A percentile compares a stretch with the other conserved stretches of the same genome.
Conservation (phyloP, 169 alveolate genomes). For the Eimeria maxima region DNA sequence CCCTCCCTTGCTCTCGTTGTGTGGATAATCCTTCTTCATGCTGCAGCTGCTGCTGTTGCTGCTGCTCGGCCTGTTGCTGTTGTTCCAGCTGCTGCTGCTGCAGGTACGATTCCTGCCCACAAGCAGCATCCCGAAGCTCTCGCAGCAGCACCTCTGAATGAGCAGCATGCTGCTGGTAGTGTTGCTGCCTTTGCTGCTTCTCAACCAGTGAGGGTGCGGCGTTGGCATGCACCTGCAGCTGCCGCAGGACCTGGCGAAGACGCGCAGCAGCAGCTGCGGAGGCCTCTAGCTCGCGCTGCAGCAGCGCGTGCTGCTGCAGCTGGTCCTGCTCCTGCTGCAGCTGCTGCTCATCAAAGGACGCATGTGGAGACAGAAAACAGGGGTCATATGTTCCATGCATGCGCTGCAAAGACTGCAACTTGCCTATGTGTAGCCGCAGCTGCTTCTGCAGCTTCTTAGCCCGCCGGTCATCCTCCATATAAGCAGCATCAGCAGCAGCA, state of each 20-base stretch:
- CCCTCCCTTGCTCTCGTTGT: too few species aligned
- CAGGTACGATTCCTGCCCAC: conserved; percentile 8
- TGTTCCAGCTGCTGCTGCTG: conserved; percentile 61
- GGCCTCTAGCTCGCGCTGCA: conserved; percentile 23
- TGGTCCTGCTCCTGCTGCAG: conserved; percentile 53
- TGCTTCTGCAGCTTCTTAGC: conserved; percentile 57
- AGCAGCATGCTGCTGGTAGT: neutral
- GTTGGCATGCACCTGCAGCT: conserved; percentile 55
- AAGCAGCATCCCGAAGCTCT: conserved; percentile 66
- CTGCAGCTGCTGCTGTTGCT: neutral
- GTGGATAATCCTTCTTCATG: too few species aligned
- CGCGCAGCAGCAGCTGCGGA: conserved; percentile 44
- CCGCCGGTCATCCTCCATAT: conserved; percentile 60
- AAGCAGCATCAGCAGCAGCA: conserved; percentile 78
- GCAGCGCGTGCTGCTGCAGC: too few species aligned
- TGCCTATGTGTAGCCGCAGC: conserved; percentile 38
- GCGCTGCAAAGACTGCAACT: conserved; percentile 35
- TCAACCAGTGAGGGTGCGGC: conserved; percentile 71
- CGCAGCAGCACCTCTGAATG: conserved; percentile 13
- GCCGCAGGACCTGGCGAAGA: conserved; percentile 21
- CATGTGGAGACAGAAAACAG: neutral
- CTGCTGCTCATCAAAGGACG: conserved; percentile 11
- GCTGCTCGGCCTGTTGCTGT: neutral
- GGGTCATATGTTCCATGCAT: neutral
- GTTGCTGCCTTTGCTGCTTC: conserved; percentile 44